Percentiles rank a stretch among this genome's conserved stretches.
Evolutionary conservation across 2,329 filamentous ascomycete genomes (phyloP).

Genomic region (Hypoxylon sp.): DNA sequence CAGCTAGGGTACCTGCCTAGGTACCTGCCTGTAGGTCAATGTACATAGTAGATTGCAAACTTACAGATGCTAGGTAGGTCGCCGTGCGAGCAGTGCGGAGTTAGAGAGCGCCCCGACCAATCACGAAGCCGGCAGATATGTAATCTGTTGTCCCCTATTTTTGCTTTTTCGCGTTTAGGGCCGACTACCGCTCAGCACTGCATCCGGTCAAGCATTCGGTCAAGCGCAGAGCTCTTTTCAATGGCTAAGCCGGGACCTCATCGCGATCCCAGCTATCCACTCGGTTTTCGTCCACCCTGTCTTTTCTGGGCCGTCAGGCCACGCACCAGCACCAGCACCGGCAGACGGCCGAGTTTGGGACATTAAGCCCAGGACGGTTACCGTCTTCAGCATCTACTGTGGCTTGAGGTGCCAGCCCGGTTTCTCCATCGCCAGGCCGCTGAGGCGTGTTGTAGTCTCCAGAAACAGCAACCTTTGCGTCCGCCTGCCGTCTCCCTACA

Average conservation of each 20-base stretch:
- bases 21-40: no score
- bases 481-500: slow-evolving; percentile 10
- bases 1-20: slow-evolving; percentile 3
- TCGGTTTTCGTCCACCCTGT: slow-evolving; percentile 17
- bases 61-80: slow-evolving; percentile 15
- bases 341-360: slow-evolving; percentile 9
- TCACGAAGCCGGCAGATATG: slow-evolving; percentile 23
- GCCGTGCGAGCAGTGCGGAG: slow-evolving; percentile 32
- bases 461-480: slow-evolving; percentile 3
- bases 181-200: slow-evolving; percentile 28
- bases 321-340: slow-evolving; percentile 20
- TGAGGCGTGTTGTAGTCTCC: not conserved
- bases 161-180: slow-evolving; percentile 25
- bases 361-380: slow-evolving; percentile 15
- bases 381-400: slow-evolving; percentile 14
- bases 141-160: slow-evolving; percentile 22
- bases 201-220: slow-evolving; percentile 27
- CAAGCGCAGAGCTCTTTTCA: slow-evolving; percentile 14
- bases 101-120: slow-evolving; percentile 19
- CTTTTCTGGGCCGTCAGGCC: slow-evolving; percentile 16
- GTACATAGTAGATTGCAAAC: slow-evolving; percentile 19
- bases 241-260: slow-evolving; percentile 15
- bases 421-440: not conserved
- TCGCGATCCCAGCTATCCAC: slow-evolving; percentile 19
- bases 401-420: slow-evolving; percentile 7